Percentiles rank a stretch among this genome's conserved stretches.
Evolutionary conservation across 1,284 basidiomycete genomes (phyloP).

Genomic region (Gastroboletus turbinatus): DNA sequence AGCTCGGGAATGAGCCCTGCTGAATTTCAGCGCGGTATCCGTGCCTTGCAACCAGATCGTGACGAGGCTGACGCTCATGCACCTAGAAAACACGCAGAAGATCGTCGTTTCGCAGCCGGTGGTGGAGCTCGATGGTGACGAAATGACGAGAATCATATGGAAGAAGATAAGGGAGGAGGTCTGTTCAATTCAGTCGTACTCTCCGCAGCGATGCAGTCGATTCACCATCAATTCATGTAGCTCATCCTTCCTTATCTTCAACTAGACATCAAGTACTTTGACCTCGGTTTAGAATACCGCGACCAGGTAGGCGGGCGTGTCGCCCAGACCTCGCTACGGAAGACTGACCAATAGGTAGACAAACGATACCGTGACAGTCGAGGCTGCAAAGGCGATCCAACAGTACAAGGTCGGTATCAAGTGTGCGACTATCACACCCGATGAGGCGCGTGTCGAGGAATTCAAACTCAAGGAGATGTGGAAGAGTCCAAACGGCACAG

Average conservation of each 20-base stretch:
- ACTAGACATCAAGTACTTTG: constrained; percentile 98
- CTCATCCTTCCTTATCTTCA: constrained; percentile 94
- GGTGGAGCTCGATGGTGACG: constrained; percentile 95
- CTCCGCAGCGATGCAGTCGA: not conserved
- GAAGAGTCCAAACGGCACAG: constrained; percentile 93
- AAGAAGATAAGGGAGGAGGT: constrained; percentile 98
- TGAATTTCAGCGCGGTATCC: not conserved
- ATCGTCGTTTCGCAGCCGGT: constrained; percentile 91
- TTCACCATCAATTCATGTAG: constrained; percentile 40
- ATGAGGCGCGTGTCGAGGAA: constrained; percentile 92
- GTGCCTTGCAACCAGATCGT: not conserved
- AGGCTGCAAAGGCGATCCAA: constrained; percentile 90
- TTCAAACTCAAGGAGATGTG: constrained; percentile 99
- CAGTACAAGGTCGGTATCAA: constrained; percentile 92
- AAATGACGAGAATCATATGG: constrained; percentile 98
- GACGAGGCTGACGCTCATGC: constrained; percentile 7
- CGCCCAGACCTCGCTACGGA: not conserved
- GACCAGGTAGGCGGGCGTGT: constrained; percentile 61
- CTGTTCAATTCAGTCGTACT: constrained; percentile 23
- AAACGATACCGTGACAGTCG: constrained; percentile 90
- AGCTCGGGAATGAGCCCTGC: not conserved
- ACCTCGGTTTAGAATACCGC: constrained; percentile 90
- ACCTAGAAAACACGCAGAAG: constrained; percentile 41
- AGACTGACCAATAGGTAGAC: constrained; percentile 52
- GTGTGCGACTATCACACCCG: constrained; percentile 98